Conservation (phyloP, 345 rosid genomes). For the Turnera subulata region DNA sequence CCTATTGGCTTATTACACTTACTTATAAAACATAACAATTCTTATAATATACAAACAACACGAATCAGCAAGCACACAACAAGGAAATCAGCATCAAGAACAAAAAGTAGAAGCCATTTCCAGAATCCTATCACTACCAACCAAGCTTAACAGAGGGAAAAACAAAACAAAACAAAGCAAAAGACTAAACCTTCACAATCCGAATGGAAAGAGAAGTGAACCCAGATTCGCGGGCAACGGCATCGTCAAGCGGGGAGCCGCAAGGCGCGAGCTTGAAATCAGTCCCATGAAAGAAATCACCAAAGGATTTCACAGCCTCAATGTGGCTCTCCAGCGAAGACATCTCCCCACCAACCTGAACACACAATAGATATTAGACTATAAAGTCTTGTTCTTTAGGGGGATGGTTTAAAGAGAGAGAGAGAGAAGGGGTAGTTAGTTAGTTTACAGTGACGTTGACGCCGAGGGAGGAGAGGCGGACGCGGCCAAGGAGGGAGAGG, state of each 20-base stretch:
- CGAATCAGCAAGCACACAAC: too few species aligned
- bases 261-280: conserved; percentile 93
- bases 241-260: conserved; percentile 53
- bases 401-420: background rate
- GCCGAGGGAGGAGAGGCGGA: conserved; percentile 72
- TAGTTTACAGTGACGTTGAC: conserved; percentile 86
- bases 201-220: conserved; percentile 87
- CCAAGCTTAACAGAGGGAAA: background rate
- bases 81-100: too few species aligned
- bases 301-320: conserved; percentile 36
- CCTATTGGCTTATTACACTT: too few species aligned
- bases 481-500: conserved; percentile 75
- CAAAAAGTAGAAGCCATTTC: background rate
- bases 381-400: background rate
- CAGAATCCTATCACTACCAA: background rate
- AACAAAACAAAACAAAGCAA: too few species aligned
- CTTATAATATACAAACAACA: too few species aligned
- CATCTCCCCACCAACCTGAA: conserved; percentile 77
- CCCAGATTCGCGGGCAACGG: conserved; percentile 79
- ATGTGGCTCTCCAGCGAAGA: conserved; percentile 64
- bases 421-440: background rate
- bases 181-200: conserved; percentile 54
- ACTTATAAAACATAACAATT: too few species aligned
- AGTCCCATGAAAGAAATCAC: conserved; percentile 63
- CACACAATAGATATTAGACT: conserved; percentile 7